These are phyloP conservation scores for Melanomma pulvis-pyrius DNA, from an alignment of 495 filamentous ascomycete genomes.

Conservation along the genomic window DNA sequence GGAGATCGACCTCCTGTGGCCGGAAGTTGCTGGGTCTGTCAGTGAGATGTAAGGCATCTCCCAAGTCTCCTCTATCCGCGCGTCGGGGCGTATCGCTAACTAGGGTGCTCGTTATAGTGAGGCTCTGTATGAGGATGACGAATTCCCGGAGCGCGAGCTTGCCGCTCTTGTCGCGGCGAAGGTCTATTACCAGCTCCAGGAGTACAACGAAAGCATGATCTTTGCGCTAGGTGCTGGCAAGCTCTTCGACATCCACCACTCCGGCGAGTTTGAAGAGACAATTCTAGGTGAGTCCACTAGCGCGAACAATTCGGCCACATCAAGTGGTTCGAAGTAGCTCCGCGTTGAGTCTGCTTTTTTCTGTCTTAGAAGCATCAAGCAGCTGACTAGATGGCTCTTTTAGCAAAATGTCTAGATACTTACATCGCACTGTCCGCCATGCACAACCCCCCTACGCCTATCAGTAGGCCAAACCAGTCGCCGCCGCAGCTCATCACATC, in stretches of 20 bases:
- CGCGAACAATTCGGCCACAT: not conserved
- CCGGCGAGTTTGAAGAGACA: constrained; percentile 97
- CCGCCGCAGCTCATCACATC: constrained; percentile 73
- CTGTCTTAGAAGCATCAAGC: not conserved
- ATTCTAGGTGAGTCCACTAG: constrained; percentile 69
- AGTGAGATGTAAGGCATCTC: constrained; percentile 77
- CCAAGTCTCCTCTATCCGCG: not conserved
- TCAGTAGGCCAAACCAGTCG: constrained; percentile 53
- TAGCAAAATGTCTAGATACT: constrained; percentile 93
- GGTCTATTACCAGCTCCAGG: constrained; percentile 97
- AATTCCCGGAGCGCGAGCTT: constrained; percentile 89
- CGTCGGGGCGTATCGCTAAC: constrained; percentile 21
- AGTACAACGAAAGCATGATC: constrained; percentile 98
- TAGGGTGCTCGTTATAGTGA: constrained; percentile 62
- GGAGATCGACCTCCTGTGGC: constrained; percentile 94
- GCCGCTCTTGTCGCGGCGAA: constrained; percentile 94
- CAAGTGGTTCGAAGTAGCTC: not conserved
- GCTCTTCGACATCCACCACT: constrained; percentile 86
- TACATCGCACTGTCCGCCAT: constrained; percentile 85
- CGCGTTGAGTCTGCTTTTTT: not conserved
- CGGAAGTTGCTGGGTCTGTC: constrained; percentile 88
- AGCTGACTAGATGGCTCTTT: not conserved
- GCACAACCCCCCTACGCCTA: constrained; percentile 61
- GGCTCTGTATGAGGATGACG: constrained; percentile 94
- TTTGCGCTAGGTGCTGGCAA: constrained; percentile 96